Conservation (phyloP, 2,329 filamentous ascomycete species). For the Neonectria punicea region DNA sequence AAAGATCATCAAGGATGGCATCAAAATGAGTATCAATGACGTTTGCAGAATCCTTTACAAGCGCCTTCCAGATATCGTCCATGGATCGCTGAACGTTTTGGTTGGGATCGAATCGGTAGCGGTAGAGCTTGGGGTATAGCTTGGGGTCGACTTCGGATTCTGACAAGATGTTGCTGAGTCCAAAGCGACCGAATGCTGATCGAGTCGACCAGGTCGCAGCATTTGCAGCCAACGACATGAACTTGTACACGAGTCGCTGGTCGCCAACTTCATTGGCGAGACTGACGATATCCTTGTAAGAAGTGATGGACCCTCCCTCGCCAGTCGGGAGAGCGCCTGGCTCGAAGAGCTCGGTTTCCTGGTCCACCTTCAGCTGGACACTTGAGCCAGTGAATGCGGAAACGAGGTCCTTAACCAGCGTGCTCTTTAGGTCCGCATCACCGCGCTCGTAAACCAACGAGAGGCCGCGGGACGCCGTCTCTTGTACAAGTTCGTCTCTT, state of each 20-base stretch:
- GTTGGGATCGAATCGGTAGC: slow-evolving; percentile 96
- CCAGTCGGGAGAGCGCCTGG: slow-evolving; percentile 90
- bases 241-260: slow-evolving; percentile 95
- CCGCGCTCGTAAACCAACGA: slow-evolving; percentile 96
- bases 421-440: slow-evolving; percentile 80
- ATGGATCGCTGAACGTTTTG: slow-evolving; percentile 92
- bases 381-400: slow-evolving; percentile 85
- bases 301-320: slow-evolving; percentile 88
- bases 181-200: slow-evolving; percentile 94
- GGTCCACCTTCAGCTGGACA: slow-evolving; percentile 81
- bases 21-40: slow-evolving; percentile 87
- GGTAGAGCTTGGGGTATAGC: slow-evolving; percentile 92
- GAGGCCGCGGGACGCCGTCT: slow-evolving; percentile 90
- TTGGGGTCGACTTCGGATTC: slow-evolving; percentile 91
- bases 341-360: slow-evolving; percentile 93
- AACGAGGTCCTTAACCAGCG: slow-evolving; percentile 88
- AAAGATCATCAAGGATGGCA: slow-evolving; percentile 85
- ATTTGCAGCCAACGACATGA: slow-evolving; percentile 97
- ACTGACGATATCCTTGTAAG: slow-evolving; percentile 96
- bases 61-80: slow-evolving; percentile 96
- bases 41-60: slow-evolving; percentile 87
- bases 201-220: slow-evolving; percentile 98
- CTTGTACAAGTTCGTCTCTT: slow-evolving; percentile 93
- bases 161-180: slow-evolving; percentile 89
- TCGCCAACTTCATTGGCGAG: slow-evolving; percentile 97